These are phyloP conservation scores for Ocimum tenuiflorum DNA, from an alignment of 257 asterid species.

Conservation along the genomic window DNA sequence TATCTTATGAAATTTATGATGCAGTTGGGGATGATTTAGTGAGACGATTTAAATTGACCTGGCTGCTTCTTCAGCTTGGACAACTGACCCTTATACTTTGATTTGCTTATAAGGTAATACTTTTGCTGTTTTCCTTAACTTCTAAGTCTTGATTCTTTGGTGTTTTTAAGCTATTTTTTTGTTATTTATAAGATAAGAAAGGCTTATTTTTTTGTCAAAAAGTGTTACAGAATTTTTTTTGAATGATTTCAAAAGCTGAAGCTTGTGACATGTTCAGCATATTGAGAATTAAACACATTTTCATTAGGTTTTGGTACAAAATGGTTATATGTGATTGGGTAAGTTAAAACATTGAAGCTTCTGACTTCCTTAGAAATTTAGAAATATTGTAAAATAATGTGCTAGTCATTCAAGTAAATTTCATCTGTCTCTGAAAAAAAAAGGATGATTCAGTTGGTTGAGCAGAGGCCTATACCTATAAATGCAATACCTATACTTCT, in stretches of 20 bases:
- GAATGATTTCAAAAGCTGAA: neutral
- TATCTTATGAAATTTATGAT: conserved; percentile 11
- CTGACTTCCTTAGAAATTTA: neutral
- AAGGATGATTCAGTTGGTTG: neutral
- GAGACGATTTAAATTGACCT: conserved; percentile 32
- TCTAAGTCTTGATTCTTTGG: neutral
- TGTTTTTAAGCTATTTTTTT: neutral
- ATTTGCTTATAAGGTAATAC: conserved; percentile 2
- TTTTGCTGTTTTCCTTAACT: neutral
- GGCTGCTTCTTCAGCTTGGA: neutral
- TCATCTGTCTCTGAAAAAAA: neutral
- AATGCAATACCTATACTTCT: neutral
- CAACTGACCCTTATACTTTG: neutral
- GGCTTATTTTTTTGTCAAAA: neutral
- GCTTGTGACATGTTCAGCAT: neutral
- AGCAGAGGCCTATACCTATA: conserved; percentile 4
- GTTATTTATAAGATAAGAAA: neutral
- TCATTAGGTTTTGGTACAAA: neutral
- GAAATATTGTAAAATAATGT: neutral
- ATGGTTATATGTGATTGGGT: neutral
- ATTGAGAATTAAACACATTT: neutral
- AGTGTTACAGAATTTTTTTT: neutral
- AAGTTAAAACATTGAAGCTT: neutral
- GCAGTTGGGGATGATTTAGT: conserved; percentile 65
- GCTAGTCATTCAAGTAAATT: neutral